These are phyloP conservation scores for Colletotrichum liriopes DNA, from an alignment of 2,329 filamentous ascomycete species.

Conservation along the genomic window DNA sequence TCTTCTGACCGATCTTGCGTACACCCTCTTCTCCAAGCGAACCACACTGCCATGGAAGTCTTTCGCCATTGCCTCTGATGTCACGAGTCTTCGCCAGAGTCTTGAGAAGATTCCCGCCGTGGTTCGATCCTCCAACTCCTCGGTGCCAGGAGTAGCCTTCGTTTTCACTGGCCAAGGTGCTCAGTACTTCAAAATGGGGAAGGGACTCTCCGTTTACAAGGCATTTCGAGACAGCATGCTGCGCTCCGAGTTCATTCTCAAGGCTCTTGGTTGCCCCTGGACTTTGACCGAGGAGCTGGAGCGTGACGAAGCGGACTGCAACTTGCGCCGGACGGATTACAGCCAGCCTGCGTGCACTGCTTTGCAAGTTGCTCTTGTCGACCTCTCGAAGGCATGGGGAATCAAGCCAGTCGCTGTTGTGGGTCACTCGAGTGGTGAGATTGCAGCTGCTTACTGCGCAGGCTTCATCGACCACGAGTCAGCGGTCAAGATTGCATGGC, in stretches of 20 bases:
- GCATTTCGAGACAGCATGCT: slow-evolving; percentile 57
- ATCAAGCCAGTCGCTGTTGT: slow-evolving; percentile 50
- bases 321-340: slow-evolving; percentile 47
- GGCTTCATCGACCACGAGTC: slow-evolving; percentile 58
- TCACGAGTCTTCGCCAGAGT: slow-evolving; percentile 44
- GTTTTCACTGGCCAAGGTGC: slow-evolving; percentile 62
- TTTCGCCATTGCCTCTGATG: slow-evolving; percentile 55
- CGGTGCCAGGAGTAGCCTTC: slow-evolving; percentile 55
- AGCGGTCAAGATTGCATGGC: slow-evolving; percentile 52
- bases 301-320: slow-evolving; percentile 45
- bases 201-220: slow-evolving; percentile 58
- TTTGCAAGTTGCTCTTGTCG: slow-evolving; percentile 59
- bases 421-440: slow-evolving; percentile 58
- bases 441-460: slow-evolving; percentile 59
- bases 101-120: slow-evolving; percentile 47
- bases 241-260: slow-evolving; percentile 43
- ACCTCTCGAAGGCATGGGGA: slow-evolving; percentile 51
- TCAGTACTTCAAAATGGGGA: slow-evolving; percentile 61
- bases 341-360: slow-evolving; percentile 60
- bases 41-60: slow-evolving; percentile 61
- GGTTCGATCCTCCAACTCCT: slow-evolving; percentile 48
- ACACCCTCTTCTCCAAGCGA: slow-evolving; percentile 62
- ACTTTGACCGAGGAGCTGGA: slow-evolving; percentile 47
- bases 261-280: slow-evolving; percentile 40
- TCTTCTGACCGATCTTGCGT: slow-evolving; percentile 58